Evolutionary conservation across 495 filamentous ascomycete genomes (phyloP).

Genomic region (Penicillium daleae): DNA sequence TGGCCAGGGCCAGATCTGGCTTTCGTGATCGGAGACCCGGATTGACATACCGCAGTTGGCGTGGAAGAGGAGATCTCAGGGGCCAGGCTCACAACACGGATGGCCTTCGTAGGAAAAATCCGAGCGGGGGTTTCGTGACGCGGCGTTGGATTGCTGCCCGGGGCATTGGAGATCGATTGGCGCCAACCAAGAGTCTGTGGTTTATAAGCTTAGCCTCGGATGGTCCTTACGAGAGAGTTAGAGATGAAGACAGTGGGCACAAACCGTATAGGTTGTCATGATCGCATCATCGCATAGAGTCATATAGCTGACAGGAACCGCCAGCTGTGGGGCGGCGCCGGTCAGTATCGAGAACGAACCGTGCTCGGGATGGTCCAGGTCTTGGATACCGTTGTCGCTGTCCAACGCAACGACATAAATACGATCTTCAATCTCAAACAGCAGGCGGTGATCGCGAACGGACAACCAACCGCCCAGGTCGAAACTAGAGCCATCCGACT

Average conservation of each 20-base stretch:
- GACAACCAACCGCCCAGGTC: conserved; percentile 48
- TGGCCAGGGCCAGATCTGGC: neutral
- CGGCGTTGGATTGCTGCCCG: conserved; percentile 16
- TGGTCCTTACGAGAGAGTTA: neutral
- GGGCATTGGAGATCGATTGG: conserved; percentile 26
- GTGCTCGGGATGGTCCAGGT: conserved; percentile 26
- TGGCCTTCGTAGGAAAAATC: conserved; percentile 43
- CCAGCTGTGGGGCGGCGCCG: conserved; percentile 40
- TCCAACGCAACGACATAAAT: conserved; percentile 43
- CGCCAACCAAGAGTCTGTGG: conserved; percentile 42
- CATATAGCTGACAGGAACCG: conserved; percentile 47
- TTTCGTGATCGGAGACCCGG: neutral
- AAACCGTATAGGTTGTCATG: conserved; percentile 45
- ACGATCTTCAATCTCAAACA: conserved; percentile 47
- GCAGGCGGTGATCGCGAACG: conserved; percentile 44
- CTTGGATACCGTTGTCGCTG: conserved; percentile 37
- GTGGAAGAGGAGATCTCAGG: conserved; percentile 22
- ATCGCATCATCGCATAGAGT: conserved; percentile 44
- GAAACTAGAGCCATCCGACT: conserved; percentile 40
- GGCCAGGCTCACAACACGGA: conserved; percentile 42
- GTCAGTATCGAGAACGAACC: conserved; percentile 43
- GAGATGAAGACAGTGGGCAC: neutral
- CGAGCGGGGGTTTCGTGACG: conserved; percentile 30
- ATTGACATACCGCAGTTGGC: neutral
- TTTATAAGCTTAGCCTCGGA: conserved; percentile 15